Conservation (phyloP, 2,329 filamentous ascomycete genomes). For the Rutstroemia sp. region DNA sequence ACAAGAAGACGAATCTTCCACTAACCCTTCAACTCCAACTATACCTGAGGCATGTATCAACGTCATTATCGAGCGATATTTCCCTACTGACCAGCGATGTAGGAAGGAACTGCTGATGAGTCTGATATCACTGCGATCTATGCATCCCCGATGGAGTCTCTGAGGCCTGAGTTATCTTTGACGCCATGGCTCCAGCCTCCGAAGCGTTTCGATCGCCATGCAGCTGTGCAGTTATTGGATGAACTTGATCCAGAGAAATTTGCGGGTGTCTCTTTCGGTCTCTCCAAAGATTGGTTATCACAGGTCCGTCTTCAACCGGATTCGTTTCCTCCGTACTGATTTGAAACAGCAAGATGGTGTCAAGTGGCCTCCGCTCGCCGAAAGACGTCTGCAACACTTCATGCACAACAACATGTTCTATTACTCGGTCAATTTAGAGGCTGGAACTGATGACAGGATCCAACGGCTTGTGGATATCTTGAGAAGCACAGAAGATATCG, state of each 20-base stretch:
- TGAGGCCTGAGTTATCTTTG: slow-evolving; percentile 4
- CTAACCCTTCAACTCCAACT: background rate
- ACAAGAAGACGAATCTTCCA: too few species aligned
- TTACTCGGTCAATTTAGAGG: background rate
- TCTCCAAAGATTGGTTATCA: slow-evolving; percentile 6
- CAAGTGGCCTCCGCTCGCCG: slow-evolving; percentile 1
- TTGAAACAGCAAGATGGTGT: background rate
- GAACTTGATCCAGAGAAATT: slow-evolving; percentile 1
- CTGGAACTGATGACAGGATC: slow-evolving; percentile 1
- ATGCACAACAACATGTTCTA: slow-evolving; percentile 7
- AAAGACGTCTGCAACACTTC: slow-evolving; percentile 6
- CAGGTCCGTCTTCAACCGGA: background rate
- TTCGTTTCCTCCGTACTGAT: background rate
- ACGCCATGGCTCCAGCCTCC: slow-evolving; percentile 6
- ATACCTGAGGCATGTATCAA: background rate
- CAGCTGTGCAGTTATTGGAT: slow-evolving; percentile 1
- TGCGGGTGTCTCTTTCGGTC: background rate
- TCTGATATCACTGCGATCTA: background rate
- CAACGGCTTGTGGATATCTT: background rate
- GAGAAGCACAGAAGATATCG: background rate
- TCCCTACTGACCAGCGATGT: background rate
- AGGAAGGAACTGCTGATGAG: slow-evolving; percentile 3
- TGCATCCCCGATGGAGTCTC: slow-evolving; percentile 2
- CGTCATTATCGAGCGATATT: background rate
- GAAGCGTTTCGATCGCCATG: slow-evolving; percentile 7